A percentile compares a stretch with the other conserved stretches of the same genome.
Evolutionary conservation across 2,329 filamentous ascomycete species (phyloP).

Genomic region (Fonsecaea multimorphosa): DNA sequence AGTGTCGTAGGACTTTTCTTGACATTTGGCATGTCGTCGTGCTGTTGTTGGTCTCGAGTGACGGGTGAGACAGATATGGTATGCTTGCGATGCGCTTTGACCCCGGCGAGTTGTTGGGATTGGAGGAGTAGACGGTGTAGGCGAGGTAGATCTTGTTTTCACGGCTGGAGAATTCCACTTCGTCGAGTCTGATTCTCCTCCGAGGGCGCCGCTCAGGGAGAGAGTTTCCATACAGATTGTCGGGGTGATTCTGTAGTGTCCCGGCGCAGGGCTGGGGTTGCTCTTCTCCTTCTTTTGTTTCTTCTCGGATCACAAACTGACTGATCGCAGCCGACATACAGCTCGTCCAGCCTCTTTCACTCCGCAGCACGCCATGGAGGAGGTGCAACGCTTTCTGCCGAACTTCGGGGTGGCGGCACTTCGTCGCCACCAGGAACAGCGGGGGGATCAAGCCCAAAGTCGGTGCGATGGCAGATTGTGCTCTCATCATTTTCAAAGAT

Average conservation of each 20-base stretch:
- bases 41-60: not conserved
- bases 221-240: not conserved
- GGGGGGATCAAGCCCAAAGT: not conserved
- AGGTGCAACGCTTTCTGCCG: not conserved
- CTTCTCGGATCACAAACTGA: conserved; percentile 4
- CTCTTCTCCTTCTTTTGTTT: too few species aligned
- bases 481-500: not conserved
- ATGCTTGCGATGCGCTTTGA: not conserved
- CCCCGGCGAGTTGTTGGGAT: not conserved
- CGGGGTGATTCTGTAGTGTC: not conserved
- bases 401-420: not conserved
- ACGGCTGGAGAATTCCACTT: not conserved
- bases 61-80: not conserved
- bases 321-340: conserved; percentile 6
- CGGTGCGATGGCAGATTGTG: not conserved
- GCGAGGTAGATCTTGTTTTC: conserved; percentile 1
- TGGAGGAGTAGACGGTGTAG: conserved; percentile 2
- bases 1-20: conserved; percentile 11
- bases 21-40: not conserved
- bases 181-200: not conserved
- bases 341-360: conserved; percentile 5
- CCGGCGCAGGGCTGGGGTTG: not conserved
- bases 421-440: not conserved
- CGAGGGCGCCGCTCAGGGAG: not conserved
- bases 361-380: conserved; percentile 1